Percentiles rank a stretch among this genome's conserved stretches.
These are phyloP conservation scores for Rhododendron ferrugineum DNA, from an alignment of 148 eudicot species.

Conservation along the genomic window DNA sequence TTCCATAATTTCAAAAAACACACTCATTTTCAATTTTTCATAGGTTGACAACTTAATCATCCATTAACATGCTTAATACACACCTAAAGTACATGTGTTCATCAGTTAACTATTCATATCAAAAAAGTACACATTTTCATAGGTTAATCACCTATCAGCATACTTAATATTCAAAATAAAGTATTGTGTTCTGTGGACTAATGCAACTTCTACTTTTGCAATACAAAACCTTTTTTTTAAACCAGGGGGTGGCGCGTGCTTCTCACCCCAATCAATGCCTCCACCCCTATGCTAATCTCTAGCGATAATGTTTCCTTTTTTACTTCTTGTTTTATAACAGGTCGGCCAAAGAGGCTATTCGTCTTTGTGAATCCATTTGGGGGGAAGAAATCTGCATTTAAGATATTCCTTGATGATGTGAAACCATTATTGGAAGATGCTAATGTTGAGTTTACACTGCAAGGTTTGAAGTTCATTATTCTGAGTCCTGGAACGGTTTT, in stretches of 20 bases:
- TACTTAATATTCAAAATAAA: too few relatives aligned
- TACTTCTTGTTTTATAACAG: constrained; percentile 25
- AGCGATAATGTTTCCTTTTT: neutral
- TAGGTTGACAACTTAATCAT: neutral
- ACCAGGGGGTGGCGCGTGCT: neutral
- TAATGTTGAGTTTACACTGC: constrained; percentile 48
- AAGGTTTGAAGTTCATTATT: constrained; percentile 37
- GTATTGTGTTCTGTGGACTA: neutral
- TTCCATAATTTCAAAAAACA: neutral
- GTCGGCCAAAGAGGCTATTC: constrained; percentile 72
- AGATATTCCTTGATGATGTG: constrained; percentile 55
- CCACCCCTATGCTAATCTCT: neutral
- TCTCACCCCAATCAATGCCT: neutral
- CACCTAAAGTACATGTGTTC: neutral
- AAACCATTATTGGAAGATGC: constrained; percentile 85
- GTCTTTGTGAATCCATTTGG: constrained; percentile 87
- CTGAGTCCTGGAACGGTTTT: neutral
- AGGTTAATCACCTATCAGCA: neutral
- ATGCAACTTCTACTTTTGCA: neutral
- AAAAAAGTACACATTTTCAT: neutral
- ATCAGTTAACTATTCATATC: neutral
- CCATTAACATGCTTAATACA: neutral
- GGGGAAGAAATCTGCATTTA: constrained; percentile 63
- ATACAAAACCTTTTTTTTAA: too few relatives aligned
- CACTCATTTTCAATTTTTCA: neutral